Percentiles rank a stretch among this genome's conserved stretches.
Conservation (phyloP, 129 eudicot species). For the Ambrosia artemisiifolia region DNA sequence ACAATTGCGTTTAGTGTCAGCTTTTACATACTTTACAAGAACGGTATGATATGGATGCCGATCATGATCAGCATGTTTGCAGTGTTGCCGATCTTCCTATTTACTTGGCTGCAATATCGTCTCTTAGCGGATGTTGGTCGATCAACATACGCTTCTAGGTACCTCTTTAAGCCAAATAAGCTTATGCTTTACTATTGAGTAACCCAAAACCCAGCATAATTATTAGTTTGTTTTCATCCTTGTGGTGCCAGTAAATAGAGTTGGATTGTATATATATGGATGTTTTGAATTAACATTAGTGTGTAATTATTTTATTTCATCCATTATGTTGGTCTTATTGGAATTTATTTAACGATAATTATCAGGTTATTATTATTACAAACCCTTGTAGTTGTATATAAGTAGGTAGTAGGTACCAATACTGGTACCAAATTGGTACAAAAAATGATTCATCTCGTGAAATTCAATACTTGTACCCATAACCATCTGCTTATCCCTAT, state of each 20-base stretch:
- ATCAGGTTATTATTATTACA: too few relatives aligned
- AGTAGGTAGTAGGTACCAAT: too few relatives aligned
- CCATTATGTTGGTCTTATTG: too few relatives aligned
- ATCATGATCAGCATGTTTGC: slow-evolving; percentile 31
- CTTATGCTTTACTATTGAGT: slow-evolving; percentile 16
- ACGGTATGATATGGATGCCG: slow-evolving; percentile 27
- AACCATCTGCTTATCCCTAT: too few relatives aligned
- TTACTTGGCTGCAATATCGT: slow-evolving; percentile 45
- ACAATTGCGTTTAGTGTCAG: slow-evolving; percentile 38
- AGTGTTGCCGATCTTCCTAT: slow-evolving; percentile 33
- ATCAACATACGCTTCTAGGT: slow-evolving; percentile 43
- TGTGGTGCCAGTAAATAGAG: not conserved
- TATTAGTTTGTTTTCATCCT: too few relatives aligned
- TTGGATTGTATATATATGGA: not conserved
- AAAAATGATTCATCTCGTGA: too few relatives aligned
- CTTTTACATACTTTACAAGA: slow-evolving; percentile 29
- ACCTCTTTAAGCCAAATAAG: slow-evolving; percentile 25
- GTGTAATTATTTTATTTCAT: too few relatives aligned
- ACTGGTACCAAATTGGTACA: too few relatives aligned
- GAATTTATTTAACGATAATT: too few relatives aligned
- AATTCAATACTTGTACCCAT: too few relatives aligned
- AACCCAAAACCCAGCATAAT: not conserved
- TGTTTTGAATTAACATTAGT: too few relatives aligned
- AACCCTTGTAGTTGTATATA: too few relatives aligned
- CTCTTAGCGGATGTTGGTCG: slow-evolving; percentile 38